Conservation (phyloP, 2,329 filamentous ascomycete genomes). For the Diplodia seriata region DNA sequence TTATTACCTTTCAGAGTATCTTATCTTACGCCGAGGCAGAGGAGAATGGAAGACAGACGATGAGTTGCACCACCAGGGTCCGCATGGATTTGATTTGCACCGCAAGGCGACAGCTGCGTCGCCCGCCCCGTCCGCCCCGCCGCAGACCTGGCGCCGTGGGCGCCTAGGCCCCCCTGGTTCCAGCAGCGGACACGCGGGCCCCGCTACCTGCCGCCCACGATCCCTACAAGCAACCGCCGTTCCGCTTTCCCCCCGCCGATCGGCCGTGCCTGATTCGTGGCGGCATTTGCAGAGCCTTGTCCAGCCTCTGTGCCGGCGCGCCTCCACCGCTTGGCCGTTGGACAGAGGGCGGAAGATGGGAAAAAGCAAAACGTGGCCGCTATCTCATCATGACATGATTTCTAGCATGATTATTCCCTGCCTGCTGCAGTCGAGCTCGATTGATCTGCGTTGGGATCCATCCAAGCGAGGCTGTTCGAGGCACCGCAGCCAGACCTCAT, state of each 20-base stretch:
- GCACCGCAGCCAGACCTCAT: neutral
- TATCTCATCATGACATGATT: conserved; percentile 17
- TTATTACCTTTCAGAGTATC: neutral
- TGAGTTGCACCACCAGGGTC: neutral
- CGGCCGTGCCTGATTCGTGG: conserved; percentile 10
- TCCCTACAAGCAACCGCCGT: conserved; percentile 13
- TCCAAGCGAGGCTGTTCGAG: neutral
- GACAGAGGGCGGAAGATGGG: neutral
- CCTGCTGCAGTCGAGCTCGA: neutral
- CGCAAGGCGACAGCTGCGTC: neutral
- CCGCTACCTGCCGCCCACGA: conserved; percentile 20
- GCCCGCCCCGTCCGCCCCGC: conserved; percentile 19
- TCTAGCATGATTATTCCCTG: conserved; percentile 9
- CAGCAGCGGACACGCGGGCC: conserved; percentile 18
- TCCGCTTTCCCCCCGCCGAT: conserved; percentile 27
- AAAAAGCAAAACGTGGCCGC: conserved; percentile 2
- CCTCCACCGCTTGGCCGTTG: conserved; percentile 3
- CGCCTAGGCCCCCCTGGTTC: conserved; percentile 11
- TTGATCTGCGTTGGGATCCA: neutral
- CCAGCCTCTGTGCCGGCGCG: conserved; percentile 14
- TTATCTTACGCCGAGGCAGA: neutral
- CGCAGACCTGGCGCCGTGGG: conserved; percentile 1
- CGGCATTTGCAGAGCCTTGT: neutral
- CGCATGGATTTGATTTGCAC: too few relatives aligned
- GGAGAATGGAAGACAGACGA: neutral